Conservation (phyloP, 164 flowering plant genomes). For the Tinospora cordifolia region DNA sequence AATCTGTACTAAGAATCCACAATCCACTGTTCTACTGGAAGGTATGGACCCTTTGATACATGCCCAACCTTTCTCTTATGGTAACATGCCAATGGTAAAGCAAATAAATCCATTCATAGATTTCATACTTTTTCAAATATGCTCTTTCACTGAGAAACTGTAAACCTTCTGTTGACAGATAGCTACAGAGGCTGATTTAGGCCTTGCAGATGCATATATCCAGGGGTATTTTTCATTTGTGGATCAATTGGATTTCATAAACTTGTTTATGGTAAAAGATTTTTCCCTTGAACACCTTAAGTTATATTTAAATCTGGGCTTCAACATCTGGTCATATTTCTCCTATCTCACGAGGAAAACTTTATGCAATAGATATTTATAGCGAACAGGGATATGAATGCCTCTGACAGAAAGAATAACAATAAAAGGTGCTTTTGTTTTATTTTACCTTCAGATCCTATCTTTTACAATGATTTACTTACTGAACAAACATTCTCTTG, state of each 20-base stretch:
- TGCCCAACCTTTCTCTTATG: not conserved
- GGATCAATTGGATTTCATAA: conserved; percentile 61
- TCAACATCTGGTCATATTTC: not conserved
- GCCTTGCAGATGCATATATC: conserved; percentile 92
- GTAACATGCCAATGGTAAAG: not conserved
- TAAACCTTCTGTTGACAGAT: conserved; percentile 36
- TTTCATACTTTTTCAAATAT: not conserved
- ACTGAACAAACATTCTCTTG: not conserved
- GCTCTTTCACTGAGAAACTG: not conserved
- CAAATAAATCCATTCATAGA: not conserved
- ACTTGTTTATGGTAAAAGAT: conserved; percentile 57
- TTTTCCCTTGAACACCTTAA: not conserved
- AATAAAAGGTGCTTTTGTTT: conserved; percentile 43
- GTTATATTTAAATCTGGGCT: not conserved
- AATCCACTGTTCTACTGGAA: conserved; percentile 53
- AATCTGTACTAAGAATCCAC: conserved; percentile 42
- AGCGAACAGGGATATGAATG: conserved; percentile 58
- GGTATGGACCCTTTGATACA: conserved; percentile 28
- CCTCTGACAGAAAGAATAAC: conserved; percentile 28
- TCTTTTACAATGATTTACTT: not conserved
- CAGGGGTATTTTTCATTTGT: conserved; percentile 17
- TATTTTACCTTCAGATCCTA: not conserved
- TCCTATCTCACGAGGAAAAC: conserved; percentile 1
- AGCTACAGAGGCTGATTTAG: conserved; percentile 79
- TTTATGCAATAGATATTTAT: conserved; percentile 56